phyloP scores from a whole-genome alignment of 306 rosid species.

The Comarum palustre region DNA sequence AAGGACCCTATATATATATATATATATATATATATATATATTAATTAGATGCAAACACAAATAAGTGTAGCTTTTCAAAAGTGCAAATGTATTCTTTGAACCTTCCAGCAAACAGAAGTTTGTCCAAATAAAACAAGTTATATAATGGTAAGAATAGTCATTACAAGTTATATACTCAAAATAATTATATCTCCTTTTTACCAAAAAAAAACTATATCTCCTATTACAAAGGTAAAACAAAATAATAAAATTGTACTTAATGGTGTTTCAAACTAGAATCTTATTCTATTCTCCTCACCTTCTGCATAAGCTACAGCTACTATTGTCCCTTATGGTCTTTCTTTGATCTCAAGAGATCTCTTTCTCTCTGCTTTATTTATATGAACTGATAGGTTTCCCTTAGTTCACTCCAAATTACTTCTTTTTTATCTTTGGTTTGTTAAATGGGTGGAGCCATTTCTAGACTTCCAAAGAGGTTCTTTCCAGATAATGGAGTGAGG shows the following conservation, averaged over 20 bases:
- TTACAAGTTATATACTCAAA: constrained; percentile 8
- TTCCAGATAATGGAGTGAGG: constrained; percentile 35
- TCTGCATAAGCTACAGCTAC: constrained; percentile 14
- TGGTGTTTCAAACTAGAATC: constrained; percentile 24
- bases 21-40: constrained; percentile 1
- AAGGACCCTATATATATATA: no score
- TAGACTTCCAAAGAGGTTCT: constrained; percentile 34
- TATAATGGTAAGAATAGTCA: neutral
- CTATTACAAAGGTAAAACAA: neutral
- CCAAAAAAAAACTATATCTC: neutral
- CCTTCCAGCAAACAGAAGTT: constrained; percentile 7
- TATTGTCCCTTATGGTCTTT: constrained; percentile 18
- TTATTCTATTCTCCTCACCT: constrained; percentile 22
- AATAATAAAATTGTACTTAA: constrained; percentile 8
- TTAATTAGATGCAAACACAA: constrained; percentile 6
- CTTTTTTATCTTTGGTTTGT: neutral
- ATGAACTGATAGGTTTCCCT: neutral
- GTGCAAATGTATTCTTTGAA: neutral
- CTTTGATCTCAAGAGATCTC: constrained; percentile 31
- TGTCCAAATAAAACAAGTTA: neutral
- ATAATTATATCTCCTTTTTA: no score
- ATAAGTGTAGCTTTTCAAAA: constrained; percentile 19
- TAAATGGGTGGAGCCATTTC: constrained; percentile 41
- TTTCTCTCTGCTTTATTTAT: constrained; percentile 2
- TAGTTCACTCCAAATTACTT: neutral